Percentiles rank a stretch among this genome's conserved stretches.
phyloP scores from a whole-genome alignment of 345 rosid genomes.

The Clausena lansium region DNA sequence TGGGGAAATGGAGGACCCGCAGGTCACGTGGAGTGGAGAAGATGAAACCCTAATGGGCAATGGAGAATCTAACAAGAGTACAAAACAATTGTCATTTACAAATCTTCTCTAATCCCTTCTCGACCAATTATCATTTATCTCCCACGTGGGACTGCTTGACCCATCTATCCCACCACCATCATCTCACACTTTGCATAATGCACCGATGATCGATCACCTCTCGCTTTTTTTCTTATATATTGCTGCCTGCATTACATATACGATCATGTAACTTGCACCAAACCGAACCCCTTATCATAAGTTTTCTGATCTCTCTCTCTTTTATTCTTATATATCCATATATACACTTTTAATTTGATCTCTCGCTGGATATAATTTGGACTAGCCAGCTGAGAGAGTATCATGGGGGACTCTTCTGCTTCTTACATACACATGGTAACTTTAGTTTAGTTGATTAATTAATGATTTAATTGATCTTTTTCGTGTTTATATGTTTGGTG shows the following conservation, averaged over 20 bases:
- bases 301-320: too few species aligned
- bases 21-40: constrained; percentile 51
- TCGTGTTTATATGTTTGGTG: background rate
- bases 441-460: background rate
- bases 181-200: background rate
- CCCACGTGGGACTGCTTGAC: constrained; percentile 82
- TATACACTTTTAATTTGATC: too few species aligned
- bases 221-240: background rate
- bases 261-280: background rate
- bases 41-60: constrained; percentile 8
- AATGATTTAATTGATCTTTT: background rate
- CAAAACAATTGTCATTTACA: constrained; percentile 51
- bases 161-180: constrained; percentile 33
- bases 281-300: background rate
- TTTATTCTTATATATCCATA: too few species aligned
- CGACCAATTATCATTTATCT: constrained; percentile 75
- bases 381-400: background rate
- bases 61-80: constrained; percentile 31
- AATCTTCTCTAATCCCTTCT: constrained; percentile 84
- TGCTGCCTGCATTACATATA: background rate
- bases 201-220: background rate
- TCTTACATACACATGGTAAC: constrained; percentile 89
- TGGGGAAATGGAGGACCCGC: constrained; percentile 45
- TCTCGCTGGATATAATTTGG: too few species aligned
- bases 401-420: constrained; percentile 75